phyloP scores from a whole-genome alignment of 2,329 filamentous ascomycete genomes.

The Monilinia fructigena region DNA sequence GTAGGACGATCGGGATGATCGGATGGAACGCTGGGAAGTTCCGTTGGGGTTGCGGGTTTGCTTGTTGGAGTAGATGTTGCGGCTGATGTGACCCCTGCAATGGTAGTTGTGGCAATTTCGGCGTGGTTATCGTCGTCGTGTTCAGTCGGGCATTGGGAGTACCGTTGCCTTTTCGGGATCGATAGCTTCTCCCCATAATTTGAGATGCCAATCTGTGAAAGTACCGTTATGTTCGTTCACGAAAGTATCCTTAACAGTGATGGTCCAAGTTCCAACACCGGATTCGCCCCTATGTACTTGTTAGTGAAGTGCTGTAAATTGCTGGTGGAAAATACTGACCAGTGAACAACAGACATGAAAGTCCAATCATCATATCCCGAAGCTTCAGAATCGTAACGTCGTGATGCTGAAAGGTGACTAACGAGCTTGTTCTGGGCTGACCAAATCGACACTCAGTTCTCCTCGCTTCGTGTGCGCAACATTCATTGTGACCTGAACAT shows the following conservation, averaged over 20 bases:
- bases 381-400: slow-evolving; percentile 63
- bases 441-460: slow-evolving; percentile 87
- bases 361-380: slow-evolving; percentile 92
- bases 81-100: slow-evolving; percentile 46
- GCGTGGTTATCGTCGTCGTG: slow-evolving; percentile 83
- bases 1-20: slow-evolving; percentile 65
- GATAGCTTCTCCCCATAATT: slow-evolving; percentile 87
- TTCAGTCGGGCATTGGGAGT: slow-evolving; percentile 79
- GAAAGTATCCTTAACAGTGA: slow-evolving; percentile 81
- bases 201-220: slow-evolving; percentile 89
- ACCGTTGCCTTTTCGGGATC: slow-evolving; percentile 70
- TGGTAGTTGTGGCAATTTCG: slow-evolving; percentile 62
- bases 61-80: slow-evolving; percentile 46
- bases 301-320: slow-evolving; percentile 39
- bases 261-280: slow-evolving; percentile 84
- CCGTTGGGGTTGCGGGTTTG: slow-evolving; percentile 39
- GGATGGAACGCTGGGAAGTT: slow-evolving; percentile 49
- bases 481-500: slow-evolving; percentile 98
- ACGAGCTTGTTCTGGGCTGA: slow-evolving; percentile 78
- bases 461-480: slow-evolving; percentile 82
- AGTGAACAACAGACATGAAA: slow-evolving; percentile 97
- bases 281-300: slow-evolving; percentile 69
- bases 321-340: slow-evolving; percentile 54
- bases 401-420: slow-evolving; percentile 78
- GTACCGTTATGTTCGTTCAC: slow-evolving; percentile 74